phyloP scores from a whole-genome alignment of 108 stramenopile species.

The Nitzschia inconspicua region DNA sequence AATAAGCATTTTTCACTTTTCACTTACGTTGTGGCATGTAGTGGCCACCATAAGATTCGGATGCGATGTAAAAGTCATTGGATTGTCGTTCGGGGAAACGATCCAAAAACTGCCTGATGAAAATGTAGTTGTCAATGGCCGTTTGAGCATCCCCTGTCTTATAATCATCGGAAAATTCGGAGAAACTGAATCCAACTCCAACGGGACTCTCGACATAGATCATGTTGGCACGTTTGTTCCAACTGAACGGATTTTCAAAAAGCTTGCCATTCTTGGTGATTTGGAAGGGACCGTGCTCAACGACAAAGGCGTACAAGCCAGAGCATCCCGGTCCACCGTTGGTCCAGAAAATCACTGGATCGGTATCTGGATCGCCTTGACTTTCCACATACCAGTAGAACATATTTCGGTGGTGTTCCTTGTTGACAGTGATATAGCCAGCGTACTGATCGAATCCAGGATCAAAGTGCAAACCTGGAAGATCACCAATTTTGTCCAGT shows the following conservation, averaged over 20 bases:
- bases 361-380: conserved; percentile 32
- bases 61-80: conserved; percentile 38
- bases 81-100: conserved; percentile 28
- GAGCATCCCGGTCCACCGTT: conserved; percentile 66
- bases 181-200: conserved; percentile 64
- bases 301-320: conserved; percentile 36
- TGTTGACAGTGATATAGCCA: conserved; percentile 38
- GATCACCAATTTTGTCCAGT: not conserved
- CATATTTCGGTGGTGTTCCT: conserved; percentile 16
- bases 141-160: conserved; percentile 24
- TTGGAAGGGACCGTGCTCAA: conserved; percentile 44
- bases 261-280: conserved; percentile 13
- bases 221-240: conserved; percentile 56
- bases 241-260: conserved; percentile 31
- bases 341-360: conserved; percentile 58
- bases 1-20: not conserved
- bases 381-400: conserved; percentile 57
- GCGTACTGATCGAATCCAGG: conserved; percentile 36
- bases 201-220: conserved; percentile 57
- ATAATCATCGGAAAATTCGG: conserved; percentile 23
- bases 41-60: conserved; percentile 56
- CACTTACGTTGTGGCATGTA: conserved; percentile 37
- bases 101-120: conserved; percentile 22
- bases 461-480: conserved; percentile 41
- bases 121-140: conserved; percentile 26